Evolutionary conservation across 441 rosid genomes (phyloP), one percentile per base, ranked within the genome.

Genomic region (Dalechampia spathulata): DNA sequence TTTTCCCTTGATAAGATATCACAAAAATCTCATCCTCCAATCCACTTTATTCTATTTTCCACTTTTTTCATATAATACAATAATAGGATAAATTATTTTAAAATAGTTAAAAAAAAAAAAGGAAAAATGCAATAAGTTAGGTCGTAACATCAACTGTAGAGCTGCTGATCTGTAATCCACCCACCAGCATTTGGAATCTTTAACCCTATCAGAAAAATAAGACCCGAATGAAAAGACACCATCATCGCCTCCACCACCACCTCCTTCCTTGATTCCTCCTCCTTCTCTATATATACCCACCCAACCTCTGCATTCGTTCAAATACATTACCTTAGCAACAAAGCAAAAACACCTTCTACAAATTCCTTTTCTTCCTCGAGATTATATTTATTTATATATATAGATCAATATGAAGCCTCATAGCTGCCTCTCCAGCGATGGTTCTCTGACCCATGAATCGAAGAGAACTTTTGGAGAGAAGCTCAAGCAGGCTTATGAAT

Each of bases 391-490:
- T n/a, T n/a, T n/a, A n/a, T n/a, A n/a, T n/a, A n/a, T n/a, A n/a
- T n/a, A n/a, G n/a, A 30, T 8, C 34, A 30, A 3, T 30, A 78
- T 76, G 87, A 76, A 76, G 37, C 59, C 72, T 60, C 83, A 63
- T 37, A 46, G 62, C 28, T 26, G 63, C 64, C 72, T 66, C 39
- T 42, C 76, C 49, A 38, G 41, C 27, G 78, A 77, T 23, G 19
- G 43, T 65, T 64, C 72, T 44, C 61, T 61, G 6, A 32, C 58
- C 25, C 23, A 34, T 3, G 76, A 78, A 36, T 57, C 75, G 7
- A 69, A 71, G 67, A 64, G 73, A 51, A 45, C 63, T 12, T 30
- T 76, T 44, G 63, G 73, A 41, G 77, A 75, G 65, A 75, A 73
- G 74, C 43, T 76, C 43, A 57, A 58, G 77, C 69, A 60, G 32